Conservation (phyloP, 805 yeast species). For the Ogataea neopini region DNA sequence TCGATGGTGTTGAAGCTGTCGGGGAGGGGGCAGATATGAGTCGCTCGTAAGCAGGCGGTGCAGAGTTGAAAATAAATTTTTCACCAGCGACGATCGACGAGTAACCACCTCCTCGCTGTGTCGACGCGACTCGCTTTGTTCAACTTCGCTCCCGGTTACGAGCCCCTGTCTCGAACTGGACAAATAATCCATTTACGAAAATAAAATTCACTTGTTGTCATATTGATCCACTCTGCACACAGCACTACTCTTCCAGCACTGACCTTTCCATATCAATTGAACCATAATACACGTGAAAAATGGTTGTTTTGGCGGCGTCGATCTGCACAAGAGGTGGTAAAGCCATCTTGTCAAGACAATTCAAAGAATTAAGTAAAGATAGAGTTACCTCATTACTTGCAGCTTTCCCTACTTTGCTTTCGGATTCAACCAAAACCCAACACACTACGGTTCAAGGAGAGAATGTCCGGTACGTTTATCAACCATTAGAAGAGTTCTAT, state of each 20-base stretch:
- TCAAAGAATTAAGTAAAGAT: constrained; percentile 79
- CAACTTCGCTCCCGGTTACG: constrained; percentile 6
- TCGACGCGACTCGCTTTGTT: not conserved
- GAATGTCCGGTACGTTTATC: constrained; percentile 88
- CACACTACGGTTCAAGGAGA: constrained; percentile 95
- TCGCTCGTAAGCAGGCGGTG: no score
- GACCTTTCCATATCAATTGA: not conserved
- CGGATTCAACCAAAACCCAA: constrained; percentile 66
- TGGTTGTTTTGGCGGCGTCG: constrained; percentile 91
- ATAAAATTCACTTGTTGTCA: not conserved
- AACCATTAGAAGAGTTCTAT: constrained; percentile 92
- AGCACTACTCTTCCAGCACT: no score
- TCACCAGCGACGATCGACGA: not conserved
- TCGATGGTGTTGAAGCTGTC: no score
- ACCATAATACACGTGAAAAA: constrained; percentile 18
- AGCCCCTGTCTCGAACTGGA: constrained; percentile 8
- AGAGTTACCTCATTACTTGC: constrained; percentile 84
- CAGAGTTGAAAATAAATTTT: not conserved
- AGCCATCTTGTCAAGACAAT: constrained; percentile 89
- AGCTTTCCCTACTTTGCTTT: constrained; percentile 77
- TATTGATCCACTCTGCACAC: no score
- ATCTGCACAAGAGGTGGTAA: constrained; percentile 93
- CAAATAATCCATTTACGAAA: constrained; percentile 8
- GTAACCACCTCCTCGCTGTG: no score
- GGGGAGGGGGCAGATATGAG: no score